A percentile compares a stretch with the other conserved stretches of the same genome.
Evolutionary conservation across 345 rosid species (phyloP).

Genomic region (Diplotaxis tenuifolia): DNA sequence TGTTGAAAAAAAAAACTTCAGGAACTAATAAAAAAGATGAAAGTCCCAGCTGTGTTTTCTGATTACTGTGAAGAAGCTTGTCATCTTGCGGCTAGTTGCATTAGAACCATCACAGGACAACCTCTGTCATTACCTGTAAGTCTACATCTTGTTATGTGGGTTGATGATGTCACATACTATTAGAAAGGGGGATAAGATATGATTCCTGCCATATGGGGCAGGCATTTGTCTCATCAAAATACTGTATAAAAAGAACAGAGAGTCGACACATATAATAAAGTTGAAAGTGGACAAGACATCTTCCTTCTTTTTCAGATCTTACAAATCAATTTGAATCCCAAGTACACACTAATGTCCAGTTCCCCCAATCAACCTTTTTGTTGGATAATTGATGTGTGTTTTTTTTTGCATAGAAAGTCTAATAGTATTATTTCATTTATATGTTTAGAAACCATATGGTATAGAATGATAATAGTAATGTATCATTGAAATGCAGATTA

Average conservation of each 20-base stretch:
- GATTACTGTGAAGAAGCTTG: constrained; percentile 99
- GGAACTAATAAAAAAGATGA: constrained; percentile 71
- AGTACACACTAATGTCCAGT: constrained; percentile 7
- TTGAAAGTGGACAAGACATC: constrained; percentile 4
- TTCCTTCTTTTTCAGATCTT: not conserved
- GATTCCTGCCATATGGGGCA: constrained; percentile 9
- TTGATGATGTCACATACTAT: not conserved
- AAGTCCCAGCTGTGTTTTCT: constrained; percentile 71
- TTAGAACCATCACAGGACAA: constrained; percentile 47
- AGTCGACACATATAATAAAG: constrained; percentile 22
- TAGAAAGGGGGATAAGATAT: not conserved
- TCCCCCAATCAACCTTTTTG: constrained; percentile 20
- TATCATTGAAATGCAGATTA: constrained; percentile 49
- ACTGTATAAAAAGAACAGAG: constrained; percentile 1
- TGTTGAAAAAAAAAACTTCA: constrained; percentile 25
- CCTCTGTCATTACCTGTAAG: constrained; percentile 56
- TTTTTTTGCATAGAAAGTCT: not conserved
- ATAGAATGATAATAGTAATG: not conserved
- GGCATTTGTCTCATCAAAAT: constrained; percentile 31
- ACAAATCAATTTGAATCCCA: constrained; percentile 1
- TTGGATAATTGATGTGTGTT: constrained; percentile 8
- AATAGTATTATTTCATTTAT: not conserved
- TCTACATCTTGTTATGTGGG: constrained; percentile 11
- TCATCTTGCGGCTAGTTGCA: constrained; percentile 71
- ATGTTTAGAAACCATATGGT: not conserved